phyloP scores from a whole-genome alignment of 176 grass and related monocot species.

The Coix lacrymajobi region DNA sequence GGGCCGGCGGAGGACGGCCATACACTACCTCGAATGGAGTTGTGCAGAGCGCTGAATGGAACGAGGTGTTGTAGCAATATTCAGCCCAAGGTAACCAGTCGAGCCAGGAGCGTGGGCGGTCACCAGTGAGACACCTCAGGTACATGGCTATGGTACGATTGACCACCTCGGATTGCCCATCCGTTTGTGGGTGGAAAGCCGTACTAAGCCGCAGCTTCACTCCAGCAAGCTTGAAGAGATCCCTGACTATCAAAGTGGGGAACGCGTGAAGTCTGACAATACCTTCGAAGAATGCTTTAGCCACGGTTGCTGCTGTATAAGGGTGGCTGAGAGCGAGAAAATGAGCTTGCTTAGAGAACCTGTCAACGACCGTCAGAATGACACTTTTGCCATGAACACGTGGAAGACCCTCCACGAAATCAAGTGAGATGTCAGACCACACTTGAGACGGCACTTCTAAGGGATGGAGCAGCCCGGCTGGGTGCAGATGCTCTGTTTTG shows the following conservation, averaged over 20 bases:
- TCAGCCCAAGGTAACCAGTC: no score
- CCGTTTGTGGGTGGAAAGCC: no score
- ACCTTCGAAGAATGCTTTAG: neutral
- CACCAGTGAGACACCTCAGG: no score
- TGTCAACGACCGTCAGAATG: neutral
- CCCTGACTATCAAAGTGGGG: neutral
- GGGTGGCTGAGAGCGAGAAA: neutral
- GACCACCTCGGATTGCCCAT: no score
- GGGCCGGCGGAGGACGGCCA: no score
- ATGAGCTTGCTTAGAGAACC: neutral
- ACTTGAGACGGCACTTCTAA: neutral
- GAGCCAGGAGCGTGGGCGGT: no score
- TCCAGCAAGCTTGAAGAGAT: neutral
- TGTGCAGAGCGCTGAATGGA: no score
- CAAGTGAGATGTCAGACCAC: neutral
- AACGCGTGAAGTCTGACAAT: neutral
- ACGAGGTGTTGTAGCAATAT: no score
- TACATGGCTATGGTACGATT: no score
- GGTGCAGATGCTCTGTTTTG: neutral
- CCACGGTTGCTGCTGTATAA: neutral
- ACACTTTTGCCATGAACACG: neutral
- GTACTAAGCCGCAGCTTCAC: neutral
- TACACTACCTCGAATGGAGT: no score
- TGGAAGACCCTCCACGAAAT: neutral
- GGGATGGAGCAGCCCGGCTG: accelerated